Conservation (phyloP, 2,329 filamentous ascomycete genomes). For the Diplocarpon mali region DNA sequence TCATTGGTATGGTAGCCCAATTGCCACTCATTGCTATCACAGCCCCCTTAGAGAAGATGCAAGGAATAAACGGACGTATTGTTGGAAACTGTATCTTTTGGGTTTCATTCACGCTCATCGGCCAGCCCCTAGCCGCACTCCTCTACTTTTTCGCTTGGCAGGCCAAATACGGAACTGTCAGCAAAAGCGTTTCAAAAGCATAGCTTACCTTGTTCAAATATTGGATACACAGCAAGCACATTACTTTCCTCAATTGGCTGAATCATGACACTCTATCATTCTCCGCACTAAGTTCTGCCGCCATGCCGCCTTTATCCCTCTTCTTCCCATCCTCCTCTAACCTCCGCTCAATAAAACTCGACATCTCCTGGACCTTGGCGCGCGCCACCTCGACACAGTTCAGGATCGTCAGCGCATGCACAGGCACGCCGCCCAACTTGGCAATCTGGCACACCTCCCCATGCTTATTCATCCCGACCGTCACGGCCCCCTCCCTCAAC, state of each 20-base stretch:
- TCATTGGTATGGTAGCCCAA: conserved; percentile 87
- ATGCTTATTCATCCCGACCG: conserved; percentile 47
- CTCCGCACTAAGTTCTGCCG: conserved; percentile 68
- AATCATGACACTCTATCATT: conserved; percentile 52
- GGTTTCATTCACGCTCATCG: conserved; percentile 90
- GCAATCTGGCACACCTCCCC: conserved; percentile 40
- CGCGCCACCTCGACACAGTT: conserved; percentile 65
- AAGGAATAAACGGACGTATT: conserved; percentile 62
- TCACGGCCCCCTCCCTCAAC: conserved; percentile 59
- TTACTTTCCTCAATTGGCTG: neutral
- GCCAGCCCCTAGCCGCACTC: conserved; percentile 83
- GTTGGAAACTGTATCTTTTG: conserved; percentile 93
- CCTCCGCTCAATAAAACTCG: conserved; percentile 58
- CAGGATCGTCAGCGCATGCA: conserved; percentile 70
- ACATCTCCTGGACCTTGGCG: conserved; percentile 71
- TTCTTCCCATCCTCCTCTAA: conserved; percentile 69
- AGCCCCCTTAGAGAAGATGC: conserved; percentile 66
- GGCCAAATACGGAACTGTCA: conserved; percentile 86
- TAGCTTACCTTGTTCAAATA: neutral
- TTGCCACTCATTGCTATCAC: conserved; percentile 80
- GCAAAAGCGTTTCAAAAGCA: conserved; percentile 20
- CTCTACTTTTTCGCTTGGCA: conserved; percentile 99
- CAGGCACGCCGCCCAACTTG: conserved; percentile 74
- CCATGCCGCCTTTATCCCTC: conserved; percentile 66
- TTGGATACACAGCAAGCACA: neutral